phyloP scores from a whole-genome alignment of 306 rosid genomes.

The Senna siamea region DNA sequence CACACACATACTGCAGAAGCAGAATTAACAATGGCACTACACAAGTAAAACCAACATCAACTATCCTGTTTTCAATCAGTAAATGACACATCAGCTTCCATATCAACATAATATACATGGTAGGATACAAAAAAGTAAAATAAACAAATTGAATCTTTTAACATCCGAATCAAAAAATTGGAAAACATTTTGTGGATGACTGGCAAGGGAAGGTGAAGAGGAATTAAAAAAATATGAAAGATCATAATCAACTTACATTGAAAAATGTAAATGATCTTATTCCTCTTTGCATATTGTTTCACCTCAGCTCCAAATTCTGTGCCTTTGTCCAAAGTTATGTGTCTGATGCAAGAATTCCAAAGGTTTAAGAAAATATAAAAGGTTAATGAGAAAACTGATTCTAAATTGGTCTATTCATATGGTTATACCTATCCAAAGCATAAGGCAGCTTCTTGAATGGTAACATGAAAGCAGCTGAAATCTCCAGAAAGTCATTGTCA shows the following conservation, averaged over 20 bases:
- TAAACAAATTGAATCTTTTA: background rate
- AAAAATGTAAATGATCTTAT: slow-evolving; percentile 25
- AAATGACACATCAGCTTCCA: slow-evolving; percentile 30
- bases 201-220: slow-evolving; percentile 6
- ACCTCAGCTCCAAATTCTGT: slow-evolving; percentile 31
- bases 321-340: slow-evolving; percentile 32
- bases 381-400: slow-evolving; percentile 17
- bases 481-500: slow-evolving; percentile 21
- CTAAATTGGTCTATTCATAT: slow-evolving; percentile 5
- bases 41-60: slow-evolving; percentile 9
- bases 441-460: slow-evolving; percentile 35
- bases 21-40: slow-evolving; percentile 19
- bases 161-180: background rate
- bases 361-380: background rate
- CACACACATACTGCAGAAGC: background rate
- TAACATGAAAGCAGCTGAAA: slow-evolving; percentile 38
- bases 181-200: slow-evolving; percentile 20
- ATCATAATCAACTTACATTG: background rate
- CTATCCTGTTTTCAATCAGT: background rate
- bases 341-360: slow-evolving; percentile 36
- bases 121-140: background rate
- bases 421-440: slow-evolving; percentile 46
- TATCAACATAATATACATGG: slow-evolving; percentile 25
- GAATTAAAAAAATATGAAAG: slow-evolving; percentile 32
- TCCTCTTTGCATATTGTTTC: slow-evolving; percentile 16